Percentiles rank a stretch among this genome's conserved stretches.
These are phyloP conservation scores for Pseudogymnoascus sp. DNA, from an alignment of 2,329 filamentous ascomycete species.

Conservation along the genomic window DNA sequence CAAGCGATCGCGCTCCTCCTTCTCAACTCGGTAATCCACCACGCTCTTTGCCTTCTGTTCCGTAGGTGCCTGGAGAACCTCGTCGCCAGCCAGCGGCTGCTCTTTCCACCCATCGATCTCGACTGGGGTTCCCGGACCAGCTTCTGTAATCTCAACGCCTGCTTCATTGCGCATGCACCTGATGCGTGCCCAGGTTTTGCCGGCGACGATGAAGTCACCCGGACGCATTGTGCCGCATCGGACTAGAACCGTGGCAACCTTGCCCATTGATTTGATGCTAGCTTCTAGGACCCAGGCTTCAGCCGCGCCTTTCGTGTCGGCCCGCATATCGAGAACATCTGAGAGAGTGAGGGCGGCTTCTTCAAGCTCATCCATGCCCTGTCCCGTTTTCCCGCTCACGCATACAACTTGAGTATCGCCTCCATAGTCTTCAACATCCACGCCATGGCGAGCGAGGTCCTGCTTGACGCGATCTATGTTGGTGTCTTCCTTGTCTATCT, in stretches of 20 bases:
- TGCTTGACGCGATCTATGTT: slow-evolving; percentile 77
- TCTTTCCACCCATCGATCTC: slow-evolving; percentile 94
- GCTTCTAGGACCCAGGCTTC: slow-evolving; percentile 95
- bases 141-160: slow-evolving; percentile 62
- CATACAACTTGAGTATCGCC: slow-evolving; percentile 88
- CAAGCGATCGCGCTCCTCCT: slow-evolving; percentile 57
- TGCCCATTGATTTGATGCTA: slow-evolving; percentile 75
- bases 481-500: slow-evolving; percentile 82
- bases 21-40: slow-evolving; percentile 66
- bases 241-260: slow-evolving; percentile 81
- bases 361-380: slow-evolving; percentile 85
- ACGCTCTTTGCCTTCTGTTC: slow-evolving; percentile 75
- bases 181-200: slow-evolving; percentile 81
- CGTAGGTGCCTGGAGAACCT: slow-evolving; percentile 72
- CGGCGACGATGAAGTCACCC: slow-evolving; percentile 81
- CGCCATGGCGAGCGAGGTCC: slow-evolving; percentile 72
- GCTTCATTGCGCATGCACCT: slow-evolving; percentile 78
- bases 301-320: slow-evolving; percentile 65
- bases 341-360: slow-evolving; percentile 81
- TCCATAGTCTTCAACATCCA: slow-evolving; percentile 91
- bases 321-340: slow-evolving; percentile 84
- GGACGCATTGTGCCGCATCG: slow-evolving; percentile 74
- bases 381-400: slow-evolving; percentile 88
- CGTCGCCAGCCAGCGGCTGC: slow-evolving; percentile 76
- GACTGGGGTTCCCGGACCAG: slow-evolving; percentile 79